Base-by-base conservation (phyloP, 352 stramenopile genomes). In the Phytophthora pluvialis region DNA sequence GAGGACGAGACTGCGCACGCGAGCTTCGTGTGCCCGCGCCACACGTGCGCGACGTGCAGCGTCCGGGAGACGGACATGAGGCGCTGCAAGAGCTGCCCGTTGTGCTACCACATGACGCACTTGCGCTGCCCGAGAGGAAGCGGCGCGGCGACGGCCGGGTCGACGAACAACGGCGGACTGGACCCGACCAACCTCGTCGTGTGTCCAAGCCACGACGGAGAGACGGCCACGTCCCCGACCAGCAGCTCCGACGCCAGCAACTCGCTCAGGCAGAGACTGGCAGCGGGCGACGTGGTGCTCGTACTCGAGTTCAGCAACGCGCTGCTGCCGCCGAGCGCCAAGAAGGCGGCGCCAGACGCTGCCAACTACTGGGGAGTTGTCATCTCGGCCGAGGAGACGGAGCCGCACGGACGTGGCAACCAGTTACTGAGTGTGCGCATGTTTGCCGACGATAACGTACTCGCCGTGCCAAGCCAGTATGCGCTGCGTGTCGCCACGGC, bases 361-460 rank as follows among this genome's bases (percentile, higher is more conserved):
- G 75, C 65, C 54, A 91, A 91, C 61, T 70, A 82, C 35, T 91
- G 83, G 83, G 83, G 80, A 9, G 56, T 88, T 28, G 80, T 91
- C 13, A 62, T 67, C 28, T 70, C 68, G 15, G 75, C 68, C 0
- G 80, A 89, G 35, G 70, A 80, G 39, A 73, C 83, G 11, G 74
- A 83, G 46, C 69, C 76, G 6, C 68, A 53, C 11, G 72, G 65
- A n/a, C 57, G 55, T 43, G 77, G 77, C 52, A 82, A 86, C 32
- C 80, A 91, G 44, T 45, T 89, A 36, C 70, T 91, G n/a, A 81
- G 64, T 9, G 75, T 91, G 25, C 61, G 64, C 3, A 57, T 88
- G 42, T 90, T 91, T 43, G 75, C 77, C 6, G 78, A 91, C 49
- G 73, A 85, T 29, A 86, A 77, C 35, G 63, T 73, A 16, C 72